Evolutionary conservation across 257 asterid species (phyloP).

Genomic region (Parsonsia alboflavescens): DNA sequence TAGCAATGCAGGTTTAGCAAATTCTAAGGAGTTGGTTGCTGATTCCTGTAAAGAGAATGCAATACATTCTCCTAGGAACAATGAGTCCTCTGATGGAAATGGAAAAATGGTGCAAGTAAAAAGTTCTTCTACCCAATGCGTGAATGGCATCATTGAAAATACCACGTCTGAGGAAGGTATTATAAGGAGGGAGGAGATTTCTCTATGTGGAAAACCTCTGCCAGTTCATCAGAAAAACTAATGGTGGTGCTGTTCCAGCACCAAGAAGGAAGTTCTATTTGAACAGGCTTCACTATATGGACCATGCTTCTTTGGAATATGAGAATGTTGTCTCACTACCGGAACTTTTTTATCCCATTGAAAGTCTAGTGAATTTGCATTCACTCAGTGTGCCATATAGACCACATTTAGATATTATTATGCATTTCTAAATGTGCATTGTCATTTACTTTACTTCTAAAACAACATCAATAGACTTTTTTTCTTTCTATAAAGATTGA

Average conservation of each 20-base stretch:
- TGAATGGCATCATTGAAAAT: slow-evolving; percentile 19
- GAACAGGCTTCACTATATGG: slow-evolving; percentile 54
- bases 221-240: slow-evolving; percentile 19
- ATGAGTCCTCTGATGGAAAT: slow-evolving; percentile 17
- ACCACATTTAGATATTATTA: too few species aligned
- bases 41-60: slow-evolving; percentile 22
- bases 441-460: too few species aligned
- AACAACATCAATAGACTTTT: too few species aligned
- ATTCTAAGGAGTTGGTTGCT: slow-evolving; percentile 23
- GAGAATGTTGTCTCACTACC: slow-evolving; percentile 58
- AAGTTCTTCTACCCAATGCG: slow-evolving; percentile 18
- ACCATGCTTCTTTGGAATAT: slow-evolving; percentile 30
- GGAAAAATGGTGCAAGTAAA: slow-evolving; percentile 19
- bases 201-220: slow-evolving; percentile 21
- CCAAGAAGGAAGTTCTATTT: slow-evolving; percentile 74
- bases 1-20: slow-evolving; percentile 25
- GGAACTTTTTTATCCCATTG: slow-evolving; percentile 71
- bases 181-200: slow-evolving; percentile 18
- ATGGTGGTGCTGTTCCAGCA: slow-evolving; percentile 34
- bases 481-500: too few species aligned
- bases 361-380: slow-evolving; percentile 46
- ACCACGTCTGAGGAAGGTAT: slow-evolving; percentile 20
- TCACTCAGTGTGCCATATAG: too few species aligned
- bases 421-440: too few species aligned
- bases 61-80: slow-evolving; percentile 26